phyloP scores from a whole-genome alignment of 257 asterid genomes.

The Echium plantagineum region DNA sequence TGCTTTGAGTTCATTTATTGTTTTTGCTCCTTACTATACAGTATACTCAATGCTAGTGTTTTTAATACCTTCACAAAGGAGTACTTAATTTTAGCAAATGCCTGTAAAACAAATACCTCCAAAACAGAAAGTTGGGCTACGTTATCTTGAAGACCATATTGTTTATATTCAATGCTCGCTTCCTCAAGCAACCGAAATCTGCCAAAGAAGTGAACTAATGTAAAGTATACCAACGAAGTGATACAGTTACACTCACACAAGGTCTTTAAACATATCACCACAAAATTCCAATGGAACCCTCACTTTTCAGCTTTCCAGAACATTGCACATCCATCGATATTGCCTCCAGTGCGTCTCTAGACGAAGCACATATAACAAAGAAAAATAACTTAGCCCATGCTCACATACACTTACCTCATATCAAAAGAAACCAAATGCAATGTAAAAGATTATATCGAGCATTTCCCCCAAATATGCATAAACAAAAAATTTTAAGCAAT shows the following conservation, averaged over 20 bases:
- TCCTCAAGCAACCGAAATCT: slow-evolving; percentile 27
- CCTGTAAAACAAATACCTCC: slow-evolving; percentile 18
- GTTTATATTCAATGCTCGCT: slow-evolving; percentile 25
- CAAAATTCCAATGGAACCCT: slow-evolving; percentile 1
- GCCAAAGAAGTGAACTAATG: not conserved
- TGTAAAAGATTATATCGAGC: not conserved
- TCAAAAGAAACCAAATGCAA: not conserved
- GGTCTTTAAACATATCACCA: not conserved
- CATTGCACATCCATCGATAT: slow-evolving; percentile 32
- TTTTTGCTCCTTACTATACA: no score
- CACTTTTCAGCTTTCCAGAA: slow-evolving; percentile 30
- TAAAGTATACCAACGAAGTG: not conserved
- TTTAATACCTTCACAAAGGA: no score
- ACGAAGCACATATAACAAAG: not conserved
- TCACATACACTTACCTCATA: not conserved
- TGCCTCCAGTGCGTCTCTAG: slow-evolving; percentile 32
- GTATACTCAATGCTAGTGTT: no score
- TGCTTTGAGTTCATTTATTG: no score
- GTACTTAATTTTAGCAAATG: not conserved
- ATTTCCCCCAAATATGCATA: no score
- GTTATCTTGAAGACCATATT: slow-evolving; percentile 28
- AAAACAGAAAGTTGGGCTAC: slow-evolving; percentile 30
- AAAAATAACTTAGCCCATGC: not conserved
- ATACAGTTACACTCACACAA: no score
- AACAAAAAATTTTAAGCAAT: not conserved